A percentile compares a stretch with the other conserved stretches of the same genome.
Conservation (phyloP, 257 asterid species). For the Avicennia marina region DNA sequence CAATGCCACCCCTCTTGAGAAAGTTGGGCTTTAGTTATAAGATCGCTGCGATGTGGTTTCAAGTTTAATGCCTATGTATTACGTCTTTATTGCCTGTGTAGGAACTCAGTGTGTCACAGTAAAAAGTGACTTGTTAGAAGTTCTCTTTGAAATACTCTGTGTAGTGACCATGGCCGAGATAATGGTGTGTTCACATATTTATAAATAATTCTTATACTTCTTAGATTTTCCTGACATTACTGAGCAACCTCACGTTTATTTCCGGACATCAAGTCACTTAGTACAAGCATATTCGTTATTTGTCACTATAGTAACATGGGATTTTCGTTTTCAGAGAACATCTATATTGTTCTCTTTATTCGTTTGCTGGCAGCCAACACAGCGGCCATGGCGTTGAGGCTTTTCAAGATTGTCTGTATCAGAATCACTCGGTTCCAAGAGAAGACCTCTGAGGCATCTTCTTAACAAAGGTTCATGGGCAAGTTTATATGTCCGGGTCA, state of each 20-base stretch:
- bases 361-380: slow-evolving; percentile 40
- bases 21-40: slow-evolving; percentile 18
- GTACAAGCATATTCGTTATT: too few relatives aligned
- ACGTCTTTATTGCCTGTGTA: not conserved
- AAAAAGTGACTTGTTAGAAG: not conserved
- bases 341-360: slow-evolving; percentile 19
- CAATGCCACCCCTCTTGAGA: slow-evolving; percentile 13
- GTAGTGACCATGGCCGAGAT: not conserved
- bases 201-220: slow-evolving; percentile 4
- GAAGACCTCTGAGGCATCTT: slow-evolving; percentile 75
- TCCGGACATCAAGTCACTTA: too few relatives aligned
- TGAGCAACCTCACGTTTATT: too few relatives aligned
- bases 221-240: too few relatives aligned
- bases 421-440: slow-evolving; percentile 72
- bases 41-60: slow-evolving; percentile 6
- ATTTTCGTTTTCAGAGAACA: slow-evolving; percentile 25
- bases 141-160: slow-evolving; percentile 11
- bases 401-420: slow-evolving; percentile 48
- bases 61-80: slow-evolving; percentile 9
- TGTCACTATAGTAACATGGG: too few relatives aligned
- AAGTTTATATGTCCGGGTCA: slow-evolving; percentile 33
- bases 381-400: slow-evolving; percentile 78
- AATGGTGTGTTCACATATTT: slow-evolving; percentile 7
- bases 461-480: slow-evolving; percentile 57
- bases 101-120: not conserved